Base-by-base conservation (phyloP, 352 stramenopile genomes). In the Phytophthora fragariae region DNA sequence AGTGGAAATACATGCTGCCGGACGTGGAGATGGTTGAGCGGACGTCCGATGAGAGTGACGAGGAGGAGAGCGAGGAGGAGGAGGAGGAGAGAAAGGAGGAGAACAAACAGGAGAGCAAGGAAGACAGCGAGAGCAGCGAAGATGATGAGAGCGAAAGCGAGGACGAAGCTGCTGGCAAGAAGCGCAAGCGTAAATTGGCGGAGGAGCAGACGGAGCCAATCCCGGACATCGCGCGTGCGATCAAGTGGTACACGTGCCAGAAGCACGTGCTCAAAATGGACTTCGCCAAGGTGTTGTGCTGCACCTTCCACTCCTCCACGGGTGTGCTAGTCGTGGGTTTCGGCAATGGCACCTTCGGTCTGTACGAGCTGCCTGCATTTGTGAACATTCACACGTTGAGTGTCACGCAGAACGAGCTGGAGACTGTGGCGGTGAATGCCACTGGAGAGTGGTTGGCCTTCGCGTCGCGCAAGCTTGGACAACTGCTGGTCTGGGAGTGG, bases 401-500 rank as follows among this genome's bases (percentile, higher is more conserved):
- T 72, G 90, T 98, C 73, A 94, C 89, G 57, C 88, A 97, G 70
- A 94, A 97, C 66, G 81, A 94, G 57, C 84, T 99, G 67, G 89
- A 90, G 68, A 97, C 95, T 1, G 97, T 98, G 21, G 90, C 95
- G 24, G 96, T 99, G 31, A 99, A 99, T 74, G 76, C 84, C 31
- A 97, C 93, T 3, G 98, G 98, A 11, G 98, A 99, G 66, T 99
- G 98, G 98, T 84, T 99, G 53, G 98, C 97, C 12, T 98, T 99
- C 63, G 98, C 96, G 14, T 99, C 94, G 62, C 93, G 97, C 44
- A 96, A 97, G 58, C 95, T 98, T n/a, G 97, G 98, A n/a, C 98
- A 99, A 84, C 80, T 99, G 29, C 85, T 99, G 17, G 98, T 99
- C 37, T 99, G 98, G 98, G 98, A 99, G 74, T 99, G 98, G 98